phyloP scores from a whole-genome alignment of 140 eudicot species.

The Oenanthe javanica region DNA sequence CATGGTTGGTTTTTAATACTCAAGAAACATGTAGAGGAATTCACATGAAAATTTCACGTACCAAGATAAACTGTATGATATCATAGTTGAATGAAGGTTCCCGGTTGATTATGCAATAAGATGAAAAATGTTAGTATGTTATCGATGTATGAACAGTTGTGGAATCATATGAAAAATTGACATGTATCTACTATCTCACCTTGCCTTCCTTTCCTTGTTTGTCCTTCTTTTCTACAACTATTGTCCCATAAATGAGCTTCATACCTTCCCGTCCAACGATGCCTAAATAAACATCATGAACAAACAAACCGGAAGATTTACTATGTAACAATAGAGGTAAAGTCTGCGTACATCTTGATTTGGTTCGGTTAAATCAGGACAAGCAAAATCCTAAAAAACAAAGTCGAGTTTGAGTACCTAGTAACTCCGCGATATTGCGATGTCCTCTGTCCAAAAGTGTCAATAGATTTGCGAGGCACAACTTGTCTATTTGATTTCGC shows the following conservation, averaged over 20 bases:
- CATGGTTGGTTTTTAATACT: too few species aligned
- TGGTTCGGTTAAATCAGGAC: too few species aligned
- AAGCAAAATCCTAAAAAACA: too few species aligned
- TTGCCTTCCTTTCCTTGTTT: slow-evolving; percentile 85
- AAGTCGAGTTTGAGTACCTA: slow-evolving; percentile 19
- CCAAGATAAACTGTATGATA: slow-evolving; percentile 63
- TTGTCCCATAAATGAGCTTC: slow-evolving; percentile 94
- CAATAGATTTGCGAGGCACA: slow-evolving; percentile 55
- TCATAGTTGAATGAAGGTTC: slow-evolving; percentile 7
- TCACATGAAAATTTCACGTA: slow-evolving; percentile 20
- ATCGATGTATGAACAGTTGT: neutral
- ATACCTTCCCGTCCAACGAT: slow-evolving; percentile 86
- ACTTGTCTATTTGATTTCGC: slow-evolving; percentile 18
- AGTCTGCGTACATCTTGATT: neutral
- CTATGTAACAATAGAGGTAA: neutral
- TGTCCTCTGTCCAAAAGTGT: slow-evolving; percentile 84
- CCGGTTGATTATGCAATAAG: slow-evolving; percentile 16
- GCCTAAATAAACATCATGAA: slow-evolving; percentile 17
- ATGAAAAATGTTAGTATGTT: neutral
- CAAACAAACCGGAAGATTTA: neutral
- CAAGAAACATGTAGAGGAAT: neutral
- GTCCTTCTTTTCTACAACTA: slow-evolving; percentile 85
- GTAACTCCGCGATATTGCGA: slow-evolving; percentile 92
- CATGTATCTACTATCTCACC: slow-evolving; percentile 24
- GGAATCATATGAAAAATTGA: neutral